These are phyloP conservation scores for Coelastrella sp. DNA, from an alignment of 139 green algal genomes.

Conservation along the genomic window DNA sequence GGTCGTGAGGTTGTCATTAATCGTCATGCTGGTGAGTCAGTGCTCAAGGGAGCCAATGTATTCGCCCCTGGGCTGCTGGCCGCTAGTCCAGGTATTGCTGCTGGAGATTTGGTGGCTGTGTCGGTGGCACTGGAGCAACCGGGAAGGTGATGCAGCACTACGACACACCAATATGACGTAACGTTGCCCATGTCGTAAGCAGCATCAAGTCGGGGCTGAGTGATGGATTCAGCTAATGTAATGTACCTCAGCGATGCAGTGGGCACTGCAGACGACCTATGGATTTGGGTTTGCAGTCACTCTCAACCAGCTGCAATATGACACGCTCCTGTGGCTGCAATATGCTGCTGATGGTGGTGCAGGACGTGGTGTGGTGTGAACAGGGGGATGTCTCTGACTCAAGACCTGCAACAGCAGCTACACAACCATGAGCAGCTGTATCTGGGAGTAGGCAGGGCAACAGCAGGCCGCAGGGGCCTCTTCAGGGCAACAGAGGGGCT, in stretches of 20 bases:
- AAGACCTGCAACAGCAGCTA: slow-evolving; percentile 1
- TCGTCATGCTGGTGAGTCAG: slow-evolving; percentile 83
- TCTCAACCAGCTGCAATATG: too few species aligned
- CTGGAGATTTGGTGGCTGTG: slow-evolving; percentile 84
- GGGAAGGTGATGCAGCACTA: slow-evolving; percentile 14
- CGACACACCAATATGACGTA: too few species aligned
- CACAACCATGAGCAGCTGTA: slow-evolving; percentile 14
- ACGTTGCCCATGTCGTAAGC: too few species aligned
- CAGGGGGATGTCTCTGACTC: slow-evolving; percentile 11
- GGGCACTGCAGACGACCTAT: too few species aligned
- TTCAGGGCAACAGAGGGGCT: slow-evolving; percentile 52
- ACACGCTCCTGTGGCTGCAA: too few species aligned
- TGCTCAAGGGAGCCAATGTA: slow-evolving; percentile 85
- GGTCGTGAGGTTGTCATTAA: slow-evolving; percentile 72
- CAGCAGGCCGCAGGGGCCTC: slow-evolving; percentile 45
- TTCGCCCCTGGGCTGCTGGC: slow-evolving; percentile 87
- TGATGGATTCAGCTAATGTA: too few species aligned
- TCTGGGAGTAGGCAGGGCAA: slow-evolving; percentile 44
- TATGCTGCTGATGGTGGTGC: too few species aligned
- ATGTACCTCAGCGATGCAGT: too few species aligned
- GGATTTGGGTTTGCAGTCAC: too few species aligned
- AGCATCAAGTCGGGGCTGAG: too few species aligned
- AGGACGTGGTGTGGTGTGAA: slow-evolving; percentile 39
- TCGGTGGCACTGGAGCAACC: slow-evolving; percentile 70
- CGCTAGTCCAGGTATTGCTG: slow-evolving; percentile 61